Percentiles rank a stretch among this genome's conserved stretches.
These are phyloP conservation scores for Aspergillus ochraceus DNA, from an alignment of 2,329 filamentous ascomycete species.

Conservation along the genomic window DNA sequence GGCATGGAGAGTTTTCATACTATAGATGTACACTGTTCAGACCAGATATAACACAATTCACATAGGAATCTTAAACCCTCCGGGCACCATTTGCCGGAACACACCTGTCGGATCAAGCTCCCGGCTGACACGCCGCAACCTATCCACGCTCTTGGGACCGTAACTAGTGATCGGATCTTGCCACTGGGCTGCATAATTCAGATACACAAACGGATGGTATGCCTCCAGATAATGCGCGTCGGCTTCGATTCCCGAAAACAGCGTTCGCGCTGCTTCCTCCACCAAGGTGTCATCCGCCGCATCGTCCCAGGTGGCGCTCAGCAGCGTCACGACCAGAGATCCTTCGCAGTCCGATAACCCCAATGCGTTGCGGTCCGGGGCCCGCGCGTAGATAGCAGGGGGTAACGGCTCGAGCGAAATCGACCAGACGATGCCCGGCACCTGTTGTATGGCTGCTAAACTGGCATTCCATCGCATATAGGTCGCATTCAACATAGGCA, in stretches of 20 bases:
- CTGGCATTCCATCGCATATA: not conserved
- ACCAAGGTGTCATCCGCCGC: not conserved
- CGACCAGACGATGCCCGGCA: not conserved
- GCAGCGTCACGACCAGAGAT: not conserved
- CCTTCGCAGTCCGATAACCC: not conserved
- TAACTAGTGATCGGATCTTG: slow-evolving; percentile 3
- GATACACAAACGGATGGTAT: slow-evolving; percentile 2
- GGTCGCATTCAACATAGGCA: not conserved
- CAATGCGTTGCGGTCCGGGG: not conserved
- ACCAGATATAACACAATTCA: not conserved
- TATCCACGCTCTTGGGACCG: not conserved
- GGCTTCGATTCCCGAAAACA: not conserved
- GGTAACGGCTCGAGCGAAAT: not conserved
- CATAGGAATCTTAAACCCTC: not conserved
- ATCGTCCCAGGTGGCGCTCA: not conserved
- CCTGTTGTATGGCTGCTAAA: not conserved
- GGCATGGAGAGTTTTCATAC: no score
- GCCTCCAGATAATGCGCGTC: not conserved
- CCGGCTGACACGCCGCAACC: not conserved
- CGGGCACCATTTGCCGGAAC: not conserved
- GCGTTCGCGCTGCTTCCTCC: not conserved
- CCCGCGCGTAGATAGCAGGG: not conserved
- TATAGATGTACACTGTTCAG: no score
- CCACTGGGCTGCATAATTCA: slow-evolving; percentile 3
- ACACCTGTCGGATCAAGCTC: not conserved